These are phyloP conservation scores for Aristolochia contorta DNA, from an alignment of 164 flowering plant genomes.

Conservation along the genomic window DNA sequence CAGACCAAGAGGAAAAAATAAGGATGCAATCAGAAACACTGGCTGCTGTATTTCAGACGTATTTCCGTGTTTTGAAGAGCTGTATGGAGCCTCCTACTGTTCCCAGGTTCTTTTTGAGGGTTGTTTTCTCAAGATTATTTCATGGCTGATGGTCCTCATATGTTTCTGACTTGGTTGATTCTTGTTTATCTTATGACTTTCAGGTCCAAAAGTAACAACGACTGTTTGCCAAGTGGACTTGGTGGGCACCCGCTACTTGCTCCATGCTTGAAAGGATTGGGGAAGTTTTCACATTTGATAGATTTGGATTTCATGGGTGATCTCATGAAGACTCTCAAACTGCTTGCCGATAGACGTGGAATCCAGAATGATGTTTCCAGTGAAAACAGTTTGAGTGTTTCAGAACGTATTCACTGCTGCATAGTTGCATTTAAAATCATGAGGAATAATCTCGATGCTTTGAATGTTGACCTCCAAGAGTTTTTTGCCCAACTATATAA, in stretches of 20 bases:
- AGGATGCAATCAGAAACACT: conserved; percentile 76
- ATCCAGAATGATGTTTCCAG: conserved; percentile 16
- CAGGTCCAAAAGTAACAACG: conserved; percentile 14
- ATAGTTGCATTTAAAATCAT: conserved; percentile 90
- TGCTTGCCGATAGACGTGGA: conserved; percentile 52
- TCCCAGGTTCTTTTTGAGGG: conserved; percentile 28
- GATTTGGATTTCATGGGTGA: conserved; percentile 91
- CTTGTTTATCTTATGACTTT: conserved; percentile 6
- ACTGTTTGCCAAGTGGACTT: conserved; percentile 19
- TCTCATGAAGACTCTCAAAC: conserved; percentile 70
- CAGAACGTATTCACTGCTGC: conserved; percentile 90
- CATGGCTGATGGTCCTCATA: not conserved
- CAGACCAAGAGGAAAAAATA: conserved; percentile 48
- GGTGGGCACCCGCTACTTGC: conserved; percentile 62
- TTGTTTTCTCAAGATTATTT: not conserved
- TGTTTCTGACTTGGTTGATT: not conserved
- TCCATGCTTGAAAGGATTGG: conserved; percentile 82
- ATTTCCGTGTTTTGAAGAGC: conserved; percentile 76
- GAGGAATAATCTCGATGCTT: conserved; percentile 85
- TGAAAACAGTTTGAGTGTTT: conserved; percentile 44
- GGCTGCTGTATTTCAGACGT: conserved; percentile 78
- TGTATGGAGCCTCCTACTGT: conserved; percentile 26
- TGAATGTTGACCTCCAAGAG: conserved; percentile 85
- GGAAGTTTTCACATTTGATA: conserved; percentile 73
- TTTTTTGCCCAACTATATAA: conserved; percentile 83